Evolutionary conservation across 352 stramenopile species (phyloP).

Genomic region (Phytopythium delawarense): DNA sequence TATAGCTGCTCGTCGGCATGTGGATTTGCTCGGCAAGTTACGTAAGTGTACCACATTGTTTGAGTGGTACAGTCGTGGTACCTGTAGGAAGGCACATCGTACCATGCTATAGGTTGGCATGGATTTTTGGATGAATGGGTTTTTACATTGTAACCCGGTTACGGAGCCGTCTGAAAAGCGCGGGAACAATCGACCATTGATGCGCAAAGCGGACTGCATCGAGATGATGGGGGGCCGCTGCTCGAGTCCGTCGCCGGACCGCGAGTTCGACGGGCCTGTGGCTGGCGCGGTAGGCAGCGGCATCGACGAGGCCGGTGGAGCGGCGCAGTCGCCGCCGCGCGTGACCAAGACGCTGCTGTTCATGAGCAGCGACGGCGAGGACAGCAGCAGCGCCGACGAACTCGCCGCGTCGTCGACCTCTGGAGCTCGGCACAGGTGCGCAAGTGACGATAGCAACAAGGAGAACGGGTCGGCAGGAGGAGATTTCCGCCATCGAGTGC

Average conservation of each 20-base stretch:
- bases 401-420: not conserved
- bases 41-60: no score
- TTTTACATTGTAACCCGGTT: no score
- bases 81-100: no score
- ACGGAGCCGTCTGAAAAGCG: no score
- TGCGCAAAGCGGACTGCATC: no score
- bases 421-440: not conserved
- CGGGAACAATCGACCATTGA: no score
- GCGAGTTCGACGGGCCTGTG: not conserved
- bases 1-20: no score
- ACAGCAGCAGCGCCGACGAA: not conserved
- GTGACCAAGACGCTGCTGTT: slow-evolving; percentile 37
- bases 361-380: slow-evolving; percentile 27
- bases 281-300: not conserved
- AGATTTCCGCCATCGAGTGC: slow-evolving; percentile 26
- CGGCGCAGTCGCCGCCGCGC: slow-evolving; percentile 10
- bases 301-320: not conserved
- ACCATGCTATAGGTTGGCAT: no score
- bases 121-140: no score
- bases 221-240: not conserved
- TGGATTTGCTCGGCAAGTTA: no score
- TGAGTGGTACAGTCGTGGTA: no score
- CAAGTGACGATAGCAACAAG: slow-evolving; percentile 4
- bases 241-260: not conserved
- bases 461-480: slow-evolving; percentile 3